Conservation (phyloP, 192 early-diverging fungal species). For the Spinellus fusiger region DNA sequence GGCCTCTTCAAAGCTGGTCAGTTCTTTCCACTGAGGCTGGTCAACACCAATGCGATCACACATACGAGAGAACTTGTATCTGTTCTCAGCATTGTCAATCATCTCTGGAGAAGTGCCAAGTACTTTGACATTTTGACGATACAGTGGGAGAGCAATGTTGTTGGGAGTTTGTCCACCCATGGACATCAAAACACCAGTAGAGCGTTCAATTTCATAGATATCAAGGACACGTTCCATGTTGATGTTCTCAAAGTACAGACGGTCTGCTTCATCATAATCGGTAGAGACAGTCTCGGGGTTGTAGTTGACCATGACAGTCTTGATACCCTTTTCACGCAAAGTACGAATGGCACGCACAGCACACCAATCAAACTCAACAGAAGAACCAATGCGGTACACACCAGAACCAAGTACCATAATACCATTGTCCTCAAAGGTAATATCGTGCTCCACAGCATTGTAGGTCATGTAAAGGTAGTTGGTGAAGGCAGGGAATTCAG, state of each 20-base stretch:
- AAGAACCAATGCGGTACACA: conserved; percentile 96
- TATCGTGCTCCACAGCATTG: conserved; percentile 90
- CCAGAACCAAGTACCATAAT: conserved; percentile 96
- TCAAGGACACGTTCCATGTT: conserved; percentile 92
- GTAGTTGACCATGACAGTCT: conserved; percentile 99
- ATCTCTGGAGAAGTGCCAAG: conserved; percentile 94
- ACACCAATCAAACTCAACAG: conserved; percentile 99
- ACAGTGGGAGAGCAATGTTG: conserved; percentile 91
- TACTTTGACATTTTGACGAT: conserved; percentile 88
- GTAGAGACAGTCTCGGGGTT: conserved; percentile 99
- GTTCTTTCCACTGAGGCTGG: conserved; percentile 96
- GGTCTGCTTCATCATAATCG: conserved; percentile 97
- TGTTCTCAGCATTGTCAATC: conserved; percentile 96
- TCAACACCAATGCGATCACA: conserved; percentile 95
- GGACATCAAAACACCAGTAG: conserved; percentile 84
- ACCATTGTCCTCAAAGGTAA: conserved; percentile 89
- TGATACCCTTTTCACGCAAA: conserved; percentile 76
- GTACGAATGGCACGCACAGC: conserved; percentile 94
- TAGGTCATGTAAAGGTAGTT: conserved; percentile 99
- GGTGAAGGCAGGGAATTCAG: conserved; percentile 96
- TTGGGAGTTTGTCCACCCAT: conserved; percentile 98
- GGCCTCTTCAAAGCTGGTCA: conserved; percentile 85
- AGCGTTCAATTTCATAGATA: conserved; percentile 91
- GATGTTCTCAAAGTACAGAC: conserved; percentile 96
- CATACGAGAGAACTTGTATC: conserved; percentile 97